Evolutionary conservation across 768 basidiomycete genomes (phyloP), one percentile per base, ranked within the genome.

Genomic region (Termitomyces bulborhizus): DNA sequence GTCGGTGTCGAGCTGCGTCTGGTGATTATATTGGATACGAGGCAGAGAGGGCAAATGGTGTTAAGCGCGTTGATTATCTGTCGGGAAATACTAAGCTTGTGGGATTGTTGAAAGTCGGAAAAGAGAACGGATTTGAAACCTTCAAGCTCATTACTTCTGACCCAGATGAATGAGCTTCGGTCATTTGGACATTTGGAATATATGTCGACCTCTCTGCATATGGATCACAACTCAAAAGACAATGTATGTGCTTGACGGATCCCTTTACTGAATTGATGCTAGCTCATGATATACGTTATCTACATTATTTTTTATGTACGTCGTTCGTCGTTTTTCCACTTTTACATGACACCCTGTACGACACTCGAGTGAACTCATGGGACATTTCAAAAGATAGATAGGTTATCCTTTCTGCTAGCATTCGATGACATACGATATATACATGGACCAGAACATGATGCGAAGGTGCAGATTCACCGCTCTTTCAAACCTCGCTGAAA

Each of bases 21-120:
- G 41, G 43, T 18, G 46, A 21, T 3, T 11, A 58, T 55, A 15
- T 60, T 51, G 46, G 36, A 26, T 71, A 72, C 32, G 60, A 69
- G 37, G 65, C 68, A 36, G 73, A 80, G 64, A 64, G 71, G 57
- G 71, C 66, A 13, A 76, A 79, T 67, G 83, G 82, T 0, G 75
- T 86, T 16, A 83, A 80, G 68, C 72, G 80, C 55, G 73, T 86
- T 3, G 85, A 87, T 70, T 85, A 79, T 65, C 67, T 85, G 58
- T 54, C 69, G 45, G 77, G 75, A 7, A 75, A 71, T 51, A 71
- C 72, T 3, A 71, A 66, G 60, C 77, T 84, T 65, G 74, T 72
- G 56, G 83, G 83, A 16, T 55, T 84, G 46, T 68, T 74, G 6
- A 70, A 75, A 58, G 69, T 65, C 40, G 73, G 71, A 58, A 41